Percentiles rank a stretch among this genome's conserved stretches.
phyloP scores from a whole-genome alignment of 2,329 filamentous ascomycete species.

The Pseudocercospora crystallina region DNA sequence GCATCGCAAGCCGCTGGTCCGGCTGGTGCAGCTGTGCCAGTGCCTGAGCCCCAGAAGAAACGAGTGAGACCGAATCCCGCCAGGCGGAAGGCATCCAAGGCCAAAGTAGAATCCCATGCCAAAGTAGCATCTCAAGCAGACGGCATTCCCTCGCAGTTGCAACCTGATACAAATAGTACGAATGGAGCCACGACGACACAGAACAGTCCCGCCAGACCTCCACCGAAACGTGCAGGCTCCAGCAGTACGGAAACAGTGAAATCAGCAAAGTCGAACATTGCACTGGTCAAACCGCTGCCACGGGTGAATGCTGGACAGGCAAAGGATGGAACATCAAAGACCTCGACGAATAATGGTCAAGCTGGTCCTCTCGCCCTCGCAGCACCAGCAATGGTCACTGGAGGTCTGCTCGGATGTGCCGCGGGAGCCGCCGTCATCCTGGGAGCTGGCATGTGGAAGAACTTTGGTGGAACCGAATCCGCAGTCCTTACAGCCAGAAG shows the following conservation, averaged over 20 bases:
- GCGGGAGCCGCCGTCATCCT: constrained; percentile 29
- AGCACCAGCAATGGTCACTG: constrained; percentile 27
- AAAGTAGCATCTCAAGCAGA: background rate
- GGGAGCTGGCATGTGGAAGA: constrained; percentile 28
- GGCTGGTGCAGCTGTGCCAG: background rate
- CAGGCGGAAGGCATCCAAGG: constrained; percentile 23
- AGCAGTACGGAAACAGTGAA: background rate
- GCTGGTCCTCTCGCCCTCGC: constrained; percentile 18
- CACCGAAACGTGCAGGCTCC: background rate
- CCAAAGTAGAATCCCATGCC: background rate
- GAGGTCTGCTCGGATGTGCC: constrained; percentile 31
- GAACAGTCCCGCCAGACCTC: too few relatives aligned
- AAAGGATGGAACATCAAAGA: too few relatives aligned
- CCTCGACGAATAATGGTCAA: background rate
- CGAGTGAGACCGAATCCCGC: constrained; percentile 24
- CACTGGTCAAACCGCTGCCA: too few relatives aligned
- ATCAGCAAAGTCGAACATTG: background rate
- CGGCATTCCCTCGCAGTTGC: background rate
- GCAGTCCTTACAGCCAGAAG: constrained; percentile 29
- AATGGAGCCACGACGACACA: background rate
- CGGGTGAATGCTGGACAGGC: too few relatives aligned
- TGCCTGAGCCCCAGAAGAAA: constrained; percentile 11
- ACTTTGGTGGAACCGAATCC: constrained; percentile 25
- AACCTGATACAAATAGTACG: background rate
- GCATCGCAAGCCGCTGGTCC: too few relatives aligned